phyloP scores from a whole-genome alignment of 495 filamentous ascomycete species.

The Parachaetomium inaequale region DNA sequence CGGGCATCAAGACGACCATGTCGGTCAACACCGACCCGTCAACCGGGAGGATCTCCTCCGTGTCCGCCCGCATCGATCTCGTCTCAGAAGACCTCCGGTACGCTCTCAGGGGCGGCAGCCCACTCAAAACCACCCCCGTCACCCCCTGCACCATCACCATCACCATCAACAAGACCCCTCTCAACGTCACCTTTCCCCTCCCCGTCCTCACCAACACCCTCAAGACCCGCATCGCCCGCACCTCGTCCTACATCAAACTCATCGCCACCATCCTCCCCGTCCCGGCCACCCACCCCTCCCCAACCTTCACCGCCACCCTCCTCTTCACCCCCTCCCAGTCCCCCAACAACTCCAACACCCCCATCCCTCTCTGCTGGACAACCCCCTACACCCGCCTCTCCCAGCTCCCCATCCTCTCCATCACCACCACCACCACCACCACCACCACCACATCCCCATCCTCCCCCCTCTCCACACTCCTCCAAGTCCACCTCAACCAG shows the following conservation, averaged over 20 bases:
- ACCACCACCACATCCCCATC: neutral
- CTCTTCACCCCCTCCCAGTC: neutral
- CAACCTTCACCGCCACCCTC: neutral
- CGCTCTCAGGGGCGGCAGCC: neutral
- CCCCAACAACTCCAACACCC: neutral
- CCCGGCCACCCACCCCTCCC: neutral
- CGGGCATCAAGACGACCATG: neutral
- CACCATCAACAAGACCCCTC: neutral
- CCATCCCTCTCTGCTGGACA: neutral
- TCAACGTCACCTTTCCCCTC: neutral
- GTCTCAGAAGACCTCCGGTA: neutral
- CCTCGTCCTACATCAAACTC: neutral
- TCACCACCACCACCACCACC: neutral
- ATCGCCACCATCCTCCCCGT: neutral
- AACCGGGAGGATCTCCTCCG: neutral
- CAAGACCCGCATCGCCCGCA: neutral
- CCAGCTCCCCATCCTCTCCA: neutral
- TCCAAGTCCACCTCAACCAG: neutral
- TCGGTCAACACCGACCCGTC: neutral
- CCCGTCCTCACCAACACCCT: neutral
- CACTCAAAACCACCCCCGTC: neutral
- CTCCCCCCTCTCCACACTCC: neutral
- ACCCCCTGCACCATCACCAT: neutral
- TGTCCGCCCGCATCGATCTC: conserved; percentile 21
- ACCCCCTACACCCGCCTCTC: neutral